Evolutionary conservation across 805 yeast species (phyloP).

Genomic region (Schwanniomyces polymorphus): DNA sequence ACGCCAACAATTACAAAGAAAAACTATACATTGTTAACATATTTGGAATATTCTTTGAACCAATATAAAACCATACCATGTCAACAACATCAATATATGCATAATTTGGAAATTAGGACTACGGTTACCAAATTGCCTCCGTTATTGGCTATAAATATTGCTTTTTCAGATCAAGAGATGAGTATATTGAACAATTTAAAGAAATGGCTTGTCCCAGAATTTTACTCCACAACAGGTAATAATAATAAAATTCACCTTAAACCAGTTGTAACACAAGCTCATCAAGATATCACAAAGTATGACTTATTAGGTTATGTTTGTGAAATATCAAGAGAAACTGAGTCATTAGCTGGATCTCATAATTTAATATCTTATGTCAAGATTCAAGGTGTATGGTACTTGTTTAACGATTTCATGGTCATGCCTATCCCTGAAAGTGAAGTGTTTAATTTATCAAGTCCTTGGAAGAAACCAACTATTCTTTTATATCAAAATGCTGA

Average conservation of each 20-base stretch:
- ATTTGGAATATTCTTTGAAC: conserved; percentile 62
- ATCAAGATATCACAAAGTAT: conserved; percentile 44
- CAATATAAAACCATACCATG: conserved; percentile 50
- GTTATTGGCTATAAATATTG: conserved; percentile 60
- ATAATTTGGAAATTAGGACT: conserved; percentile 51
- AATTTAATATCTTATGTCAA: conserved; percentile 62
- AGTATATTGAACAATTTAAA: conserved; percentile 46
- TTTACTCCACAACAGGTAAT: conserved; percentile 32
- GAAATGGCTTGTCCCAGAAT: conserved; percentile 64
- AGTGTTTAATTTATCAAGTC: conserved; percentile 65
- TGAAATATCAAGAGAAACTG: conserved; percentile 53
- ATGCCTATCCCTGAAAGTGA: conserved; percentile 72
- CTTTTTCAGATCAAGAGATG: conserved; percentile 56
- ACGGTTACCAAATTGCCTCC: conserved; percentile 61
- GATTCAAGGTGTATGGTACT: conserved; percentile 62
- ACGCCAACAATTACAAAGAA: conserved; percentile 15
- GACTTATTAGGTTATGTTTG: conserved; percentile 71
- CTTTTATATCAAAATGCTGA: conserved; percentile 56
- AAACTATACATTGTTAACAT: conserved; percentile 45
- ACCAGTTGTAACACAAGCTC: conserved; percentile 25
- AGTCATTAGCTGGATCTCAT: conserved; percentile 41
- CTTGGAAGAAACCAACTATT: conserved; percentile 85
- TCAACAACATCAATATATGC: conserved; percentile 29
- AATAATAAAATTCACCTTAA: conserved; percentile 39
- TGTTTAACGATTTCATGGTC: conserved; percentile 91